These are phyloP conservation scores for Graphilbum fragrans DNA, from an alignment of 2,329 filamentous ascomycete genomes.

Conservation along the genomic window DNA sequence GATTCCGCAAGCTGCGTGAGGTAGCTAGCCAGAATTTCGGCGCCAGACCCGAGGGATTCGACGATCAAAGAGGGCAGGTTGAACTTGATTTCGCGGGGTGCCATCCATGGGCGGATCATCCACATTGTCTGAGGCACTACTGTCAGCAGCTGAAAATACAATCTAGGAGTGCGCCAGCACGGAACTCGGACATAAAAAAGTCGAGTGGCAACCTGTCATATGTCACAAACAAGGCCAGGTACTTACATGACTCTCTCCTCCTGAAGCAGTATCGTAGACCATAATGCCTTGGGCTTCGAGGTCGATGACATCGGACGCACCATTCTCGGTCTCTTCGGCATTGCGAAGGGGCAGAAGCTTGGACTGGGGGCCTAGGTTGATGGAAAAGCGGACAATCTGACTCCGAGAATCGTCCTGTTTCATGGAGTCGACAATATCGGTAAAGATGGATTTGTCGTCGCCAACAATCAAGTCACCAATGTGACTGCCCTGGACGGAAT, in stretches of 20 bases:
- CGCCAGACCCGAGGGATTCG: constrained; percentile 85
- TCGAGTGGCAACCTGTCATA: too few relatives aligned
- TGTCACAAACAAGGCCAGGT: too few relatives aligned
- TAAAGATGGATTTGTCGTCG: constrained; percentile 69
- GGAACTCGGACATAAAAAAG: too few relatives aligned
- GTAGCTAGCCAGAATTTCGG: constrained; percentile 88
- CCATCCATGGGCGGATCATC: constrained; percentile 91
- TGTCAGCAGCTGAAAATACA: not conserved
- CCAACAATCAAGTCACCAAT: constrained; percentile 71
- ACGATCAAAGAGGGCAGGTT: constrained; percentile 83
- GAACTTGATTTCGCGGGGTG: constrained; percentile 87
- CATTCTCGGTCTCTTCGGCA: constrained; percentile 23
- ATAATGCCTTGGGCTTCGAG: constrained; percentile 97
- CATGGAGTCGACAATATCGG: constrained; percentile 77
- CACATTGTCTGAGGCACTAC: constrained; percentile 92
- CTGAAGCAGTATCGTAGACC: constrained; percentile 83
- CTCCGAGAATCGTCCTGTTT: constrained; percentile 87
- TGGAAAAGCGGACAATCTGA: constrained; percentile 73
- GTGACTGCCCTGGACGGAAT: constrained; percentile 60
- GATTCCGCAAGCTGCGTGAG: constrained; percentile 80
- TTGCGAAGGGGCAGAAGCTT: constrained; percentile 41
- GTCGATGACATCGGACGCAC: constrained; percentile 47
- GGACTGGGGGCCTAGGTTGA: constrained; percentile 58
- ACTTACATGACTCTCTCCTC: constrained; percentile 79
- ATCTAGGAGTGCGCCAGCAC: not conserved